phyloP scores from a whole-genome alignment of 2,329 filamentous ascomycete species.

The Lachnellula suecica region DNA sequence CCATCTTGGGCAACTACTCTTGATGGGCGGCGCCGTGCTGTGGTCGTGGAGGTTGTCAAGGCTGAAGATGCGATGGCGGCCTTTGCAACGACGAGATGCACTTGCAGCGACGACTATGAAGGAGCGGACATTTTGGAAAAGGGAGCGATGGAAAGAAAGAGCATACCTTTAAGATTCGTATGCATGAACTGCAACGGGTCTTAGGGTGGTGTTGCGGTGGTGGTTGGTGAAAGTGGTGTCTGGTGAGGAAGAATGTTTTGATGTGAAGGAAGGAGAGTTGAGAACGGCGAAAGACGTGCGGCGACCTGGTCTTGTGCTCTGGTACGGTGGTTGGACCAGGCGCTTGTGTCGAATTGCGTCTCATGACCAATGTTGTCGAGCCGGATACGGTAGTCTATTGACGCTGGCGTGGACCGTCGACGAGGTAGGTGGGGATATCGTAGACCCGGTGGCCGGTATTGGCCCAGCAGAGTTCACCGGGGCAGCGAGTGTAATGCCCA shows the following conservation, averaged over 20 bases:
- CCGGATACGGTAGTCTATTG: background rate
- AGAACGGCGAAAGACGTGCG: background rate
- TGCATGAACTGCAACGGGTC: background rate
- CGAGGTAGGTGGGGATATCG: too few species aligned
- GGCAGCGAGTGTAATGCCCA: too few species aligned
- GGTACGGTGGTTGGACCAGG: background rate
- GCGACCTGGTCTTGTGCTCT: background rate
- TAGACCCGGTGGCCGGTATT: too few species aligned
- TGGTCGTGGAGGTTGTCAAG: background rate
- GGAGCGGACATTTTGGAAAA: background rate
- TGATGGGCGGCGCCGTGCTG: background rate
- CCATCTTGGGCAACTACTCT: background rate
- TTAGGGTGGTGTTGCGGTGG: background rate
- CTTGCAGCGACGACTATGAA: background rate
- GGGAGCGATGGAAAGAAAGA: background rate
- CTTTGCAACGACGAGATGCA: background rate
- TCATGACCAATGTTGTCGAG: background rate
- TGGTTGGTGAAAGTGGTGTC: conserved; percentile 4
- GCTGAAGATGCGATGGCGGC: background rate
- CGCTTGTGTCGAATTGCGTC: too few species aligned
- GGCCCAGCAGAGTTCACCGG: too few species aligned
- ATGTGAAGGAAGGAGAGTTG: background rate
- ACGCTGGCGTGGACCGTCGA: too few species aligned
- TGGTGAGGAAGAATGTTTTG: background rate
- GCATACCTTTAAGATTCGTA: background rate